Conservation (phyloP, 2,329 filamentous ascomycete genomes). For the Lasiodiplodia sp. region DNA sequence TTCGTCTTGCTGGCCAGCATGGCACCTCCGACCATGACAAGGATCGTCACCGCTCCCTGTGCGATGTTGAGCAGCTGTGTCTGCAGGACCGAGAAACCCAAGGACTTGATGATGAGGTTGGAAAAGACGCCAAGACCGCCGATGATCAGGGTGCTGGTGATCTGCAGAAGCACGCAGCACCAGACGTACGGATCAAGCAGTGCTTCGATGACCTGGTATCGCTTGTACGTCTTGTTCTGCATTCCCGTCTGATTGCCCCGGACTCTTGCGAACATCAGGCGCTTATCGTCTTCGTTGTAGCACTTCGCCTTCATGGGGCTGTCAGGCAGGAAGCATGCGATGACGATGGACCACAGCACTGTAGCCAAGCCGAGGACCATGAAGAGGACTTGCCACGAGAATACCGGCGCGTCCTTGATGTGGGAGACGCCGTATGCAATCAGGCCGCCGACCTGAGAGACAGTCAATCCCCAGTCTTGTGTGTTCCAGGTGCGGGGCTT, state of each 20-base stretch:
- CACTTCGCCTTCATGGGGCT: slow-evolving; percentile 69
- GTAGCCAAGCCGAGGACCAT: slow-evolving; percentile 60
- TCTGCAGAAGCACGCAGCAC: slow-evolving; percentile 37
- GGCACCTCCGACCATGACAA: slow-evolving; percentile 39
- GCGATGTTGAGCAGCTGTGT: slow-evolving; percentile 43
- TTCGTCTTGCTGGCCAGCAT: slow-evolving; percentile 33
- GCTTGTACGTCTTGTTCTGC: slow-evolving; percentile 34
- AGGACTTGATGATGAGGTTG: slow-evolving; percentile 42
- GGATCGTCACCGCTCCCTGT: slow-evolving; percentile 37
- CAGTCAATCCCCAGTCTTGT: slow-evolving; percentile 40
- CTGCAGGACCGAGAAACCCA: slow-evolving; percentile 40
- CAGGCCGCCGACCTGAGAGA: slow-evolving; percentile 39
- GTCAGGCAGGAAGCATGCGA: slow-evolving; percentile 59
- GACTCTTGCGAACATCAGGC: slow-evolving; percentile 64
- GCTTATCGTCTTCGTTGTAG: slow-evolving; percentile 62
- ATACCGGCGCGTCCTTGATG: slow-evolving; percentile 37
- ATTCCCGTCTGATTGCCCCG: slow-evolving; percentile 52
- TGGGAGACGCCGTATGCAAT: slow-evolving; percentile 48
- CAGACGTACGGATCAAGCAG: slow-evolving; percentile 38
- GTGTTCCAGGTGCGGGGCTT: slow-evolving; percentile 40
- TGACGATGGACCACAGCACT: slow-evolving; percentile 48
- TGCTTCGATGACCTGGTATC: slow-evolving; percentile 37
- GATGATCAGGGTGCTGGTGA: slow-evolving; percentile 39
- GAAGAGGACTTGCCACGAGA: slow-evolving; percentile 54
- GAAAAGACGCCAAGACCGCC: slow-evolving; percentile 49